Conservation (phyloP, 1,284 basidiomycete species). For the Microbotryum lychnidis-dioicae region DNA sequence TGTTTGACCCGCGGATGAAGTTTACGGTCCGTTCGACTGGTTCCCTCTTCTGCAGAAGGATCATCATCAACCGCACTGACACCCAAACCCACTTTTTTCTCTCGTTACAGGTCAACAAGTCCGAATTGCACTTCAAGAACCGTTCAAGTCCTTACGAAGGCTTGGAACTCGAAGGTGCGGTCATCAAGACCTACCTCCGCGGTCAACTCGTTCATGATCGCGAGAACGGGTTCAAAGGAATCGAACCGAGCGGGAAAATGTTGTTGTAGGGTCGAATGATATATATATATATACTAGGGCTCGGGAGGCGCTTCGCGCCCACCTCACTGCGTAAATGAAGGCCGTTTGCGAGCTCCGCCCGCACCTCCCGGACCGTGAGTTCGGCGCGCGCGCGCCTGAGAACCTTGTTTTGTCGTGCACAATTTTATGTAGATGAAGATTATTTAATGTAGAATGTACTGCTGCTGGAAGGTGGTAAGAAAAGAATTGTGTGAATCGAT, state of each 20-base stretch:
- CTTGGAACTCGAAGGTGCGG: constrained; percentile 56
- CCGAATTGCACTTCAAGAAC: constrained; percentile 76
- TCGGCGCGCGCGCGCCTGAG: too few species aligned
- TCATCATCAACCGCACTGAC: too few species aligned
- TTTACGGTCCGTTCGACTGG: constrained; percentile 46
- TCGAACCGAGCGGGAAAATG: constrained; percentile 9
- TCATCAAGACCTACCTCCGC: constrained; percentile 66
- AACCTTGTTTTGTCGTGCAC: too few species aligned
- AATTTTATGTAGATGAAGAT: too few species aligned
- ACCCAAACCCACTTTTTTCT: neutral
- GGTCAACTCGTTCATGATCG: constrained; percentile 59
- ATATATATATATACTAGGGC: too few species aligned
- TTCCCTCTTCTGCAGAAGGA: constrained; percentile 1
- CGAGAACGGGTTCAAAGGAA: constrained; percentile 7
- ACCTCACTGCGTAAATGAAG: too few species aligned
- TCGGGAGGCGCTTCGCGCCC: too few species aligned
- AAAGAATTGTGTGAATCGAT: neutral
- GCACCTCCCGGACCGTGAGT: too few species aligned
- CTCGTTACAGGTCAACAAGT: constrained; percentile 56
- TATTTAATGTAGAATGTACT: too few species aligned
- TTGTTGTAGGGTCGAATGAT: constrained; percentile 9
- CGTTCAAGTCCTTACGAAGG: constrained; percentile 83
- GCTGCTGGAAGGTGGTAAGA: too few species aligned
- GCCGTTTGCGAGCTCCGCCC: too few species aligned
- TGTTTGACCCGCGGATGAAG: constrained; percentile 67